These are phyloP conservation scores for Cotoneaster glaucophyllus DNA, from an alignment of 306 rosid genomes.

Conservation along the genomic window DNA sequence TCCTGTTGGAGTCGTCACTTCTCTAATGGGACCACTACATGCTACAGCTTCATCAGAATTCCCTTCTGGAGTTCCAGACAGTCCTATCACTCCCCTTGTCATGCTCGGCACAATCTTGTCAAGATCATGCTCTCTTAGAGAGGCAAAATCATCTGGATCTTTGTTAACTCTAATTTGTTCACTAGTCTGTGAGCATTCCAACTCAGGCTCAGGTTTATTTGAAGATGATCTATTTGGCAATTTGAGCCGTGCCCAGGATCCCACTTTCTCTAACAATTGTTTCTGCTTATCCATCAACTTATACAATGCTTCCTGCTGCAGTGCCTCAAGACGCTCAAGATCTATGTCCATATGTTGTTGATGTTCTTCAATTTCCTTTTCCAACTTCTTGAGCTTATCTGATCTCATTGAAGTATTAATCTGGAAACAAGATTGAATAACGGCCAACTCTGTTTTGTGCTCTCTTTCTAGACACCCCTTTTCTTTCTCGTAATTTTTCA, in stretches of 20 bases:
- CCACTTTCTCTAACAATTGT: constrained; percentile 41
- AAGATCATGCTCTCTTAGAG: constrained; percentile 17
- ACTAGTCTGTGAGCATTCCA: constrained; percentile 21
- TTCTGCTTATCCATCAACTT: constrained; percentile 30
- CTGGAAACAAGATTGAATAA: constrained; percentile 19
- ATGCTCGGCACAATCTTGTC: constrained; percentile 14
- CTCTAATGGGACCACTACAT: constrained; percentile 16
- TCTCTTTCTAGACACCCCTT: constrained; percentile 25
- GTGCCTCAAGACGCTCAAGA: constrained; percentile 39
- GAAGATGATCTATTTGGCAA: constrained; percentile 25
- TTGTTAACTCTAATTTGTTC: constrained; percentile 20
- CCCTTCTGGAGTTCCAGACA: constrained; percentile 15
- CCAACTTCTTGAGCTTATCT: constrained; percentile 29
- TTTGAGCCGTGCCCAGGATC: constrained; percentile 37
- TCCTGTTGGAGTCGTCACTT: constrained; percentile 6
- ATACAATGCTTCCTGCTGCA: constrained; percentile 26
- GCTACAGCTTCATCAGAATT: constrained; percentile 15
- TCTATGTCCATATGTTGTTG: constrained; percentile 19
- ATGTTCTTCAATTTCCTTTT: constrained; percentile 28
- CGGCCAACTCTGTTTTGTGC: constrained; percentile 25
- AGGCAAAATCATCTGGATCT: constrained; percentile 5
- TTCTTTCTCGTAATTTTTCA: constrained; percentile 15
- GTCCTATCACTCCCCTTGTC: constrained; percentile 18
- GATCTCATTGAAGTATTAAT: constrained; percentile 14
- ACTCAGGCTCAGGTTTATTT: constrained; percentile 14